Percentiles rank a stretch among this genome's conserved stretches.
phyloP scores from a whole-genome alignment of 2,329 filamentous ascomycete species.

The Plectosphaerella plurivora region DNA sequence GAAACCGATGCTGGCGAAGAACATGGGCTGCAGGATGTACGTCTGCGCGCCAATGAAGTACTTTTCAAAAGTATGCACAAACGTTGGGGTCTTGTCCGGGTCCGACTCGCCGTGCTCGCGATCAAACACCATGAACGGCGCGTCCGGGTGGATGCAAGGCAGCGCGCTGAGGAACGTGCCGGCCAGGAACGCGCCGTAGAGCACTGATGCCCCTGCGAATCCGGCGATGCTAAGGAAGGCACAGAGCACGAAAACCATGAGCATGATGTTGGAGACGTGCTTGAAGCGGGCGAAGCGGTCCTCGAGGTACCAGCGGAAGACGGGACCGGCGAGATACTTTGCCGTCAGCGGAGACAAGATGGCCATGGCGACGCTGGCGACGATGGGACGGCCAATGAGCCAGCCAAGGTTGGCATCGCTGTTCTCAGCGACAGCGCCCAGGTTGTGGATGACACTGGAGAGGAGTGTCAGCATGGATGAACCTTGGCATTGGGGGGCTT shows the following conservation, averaged over 20 bases:
- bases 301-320: constrained; percentile 27
- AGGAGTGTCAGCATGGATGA: neutral
- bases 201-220: constrained; percentile 29
- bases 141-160: constrained; percentile 26
- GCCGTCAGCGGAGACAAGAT: constrained; percentile 27
- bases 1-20: constrained; percentile 57
- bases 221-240: constrained; percentile 23
- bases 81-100: constrained; percentile 26
- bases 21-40: constrained; percentile 49
- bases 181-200: constrained; percentile 35
- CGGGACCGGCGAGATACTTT: constrained; percentile 30
- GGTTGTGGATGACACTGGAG: constrained; percentile 15
- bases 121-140: constrained; percentile 25
- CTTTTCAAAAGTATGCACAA: constrained; percentile 30
- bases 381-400: constrained; percentile 29
- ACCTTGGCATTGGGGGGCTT: too few species aligned
- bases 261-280: constrained; percentile 16
- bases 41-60: constrained; percentile 30
- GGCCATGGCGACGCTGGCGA: constrained; percentile 28
- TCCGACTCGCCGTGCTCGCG: constrained; percentile 25
- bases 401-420: constrained; percentile 24
- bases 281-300: constrained; percentile 25
- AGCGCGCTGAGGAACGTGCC: constrained; percentile 29
- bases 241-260: constrained; percentile 26
- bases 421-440: constrained; percentile 13